Conservation (phyloP, 2,329 filamentous ascomycete species). For the Calonectria pseudoturangicola region DNA sequence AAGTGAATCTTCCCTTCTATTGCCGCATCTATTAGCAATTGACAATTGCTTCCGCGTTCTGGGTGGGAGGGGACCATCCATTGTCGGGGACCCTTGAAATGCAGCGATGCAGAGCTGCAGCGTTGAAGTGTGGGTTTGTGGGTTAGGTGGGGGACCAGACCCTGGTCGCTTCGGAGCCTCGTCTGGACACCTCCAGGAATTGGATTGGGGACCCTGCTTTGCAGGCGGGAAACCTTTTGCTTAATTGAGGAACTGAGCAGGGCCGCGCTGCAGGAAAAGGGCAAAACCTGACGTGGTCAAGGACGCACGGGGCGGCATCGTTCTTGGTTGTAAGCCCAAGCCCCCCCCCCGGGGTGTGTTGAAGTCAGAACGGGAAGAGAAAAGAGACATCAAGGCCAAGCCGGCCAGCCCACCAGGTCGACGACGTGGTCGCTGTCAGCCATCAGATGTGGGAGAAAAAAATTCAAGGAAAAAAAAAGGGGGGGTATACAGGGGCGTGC, state of each 20-base stretch:
- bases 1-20: slow-evolving; percentile 14
- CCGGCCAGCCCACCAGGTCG: slow-evolving; percentile 10
- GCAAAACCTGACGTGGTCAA: slow-evolving; percentile 25
- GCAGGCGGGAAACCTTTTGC: slow-evolving; percentile 3
- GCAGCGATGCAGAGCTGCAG: slow-evolving; percentile 29
- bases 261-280: neutral
- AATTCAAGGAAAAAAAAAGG: neutral
- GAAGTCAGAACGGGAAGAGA: slow-evolving; percentile 7
- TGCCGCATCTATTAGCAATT: slow-evolving; percentile 22
- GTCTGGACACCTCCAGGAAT: slow-evolving; percentile 47
- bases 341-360: neutral
- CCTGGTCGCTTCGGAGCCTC: slow-evolving; percentile 46
- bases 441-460: neutral
- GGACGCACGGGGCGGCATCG: slow-evolving; percentile 2
- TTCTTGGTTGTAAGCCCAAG: neutral
- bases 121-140: slow-evolving; percentile 44
- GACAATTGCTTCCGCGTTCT: neutral
- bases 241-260: slow-evolving; percentile 19
- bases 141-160: slow-evolving; percentile 47
- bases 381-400: slow-evolving; percentile 17
- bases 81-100: slow-evolving; percentile 15
- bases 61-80: slow-evolving; percentile 12
- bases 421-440: slow-evolving; percentile 28
- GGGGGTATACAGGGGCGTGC: slow-evolving; percentile 11
- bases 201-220: slow-evolving; percentile 28